Evolutionary conservation across 805 yeast genomes (phyloP).

Genomic region (Cyberlindnera saturnus): DNA sequence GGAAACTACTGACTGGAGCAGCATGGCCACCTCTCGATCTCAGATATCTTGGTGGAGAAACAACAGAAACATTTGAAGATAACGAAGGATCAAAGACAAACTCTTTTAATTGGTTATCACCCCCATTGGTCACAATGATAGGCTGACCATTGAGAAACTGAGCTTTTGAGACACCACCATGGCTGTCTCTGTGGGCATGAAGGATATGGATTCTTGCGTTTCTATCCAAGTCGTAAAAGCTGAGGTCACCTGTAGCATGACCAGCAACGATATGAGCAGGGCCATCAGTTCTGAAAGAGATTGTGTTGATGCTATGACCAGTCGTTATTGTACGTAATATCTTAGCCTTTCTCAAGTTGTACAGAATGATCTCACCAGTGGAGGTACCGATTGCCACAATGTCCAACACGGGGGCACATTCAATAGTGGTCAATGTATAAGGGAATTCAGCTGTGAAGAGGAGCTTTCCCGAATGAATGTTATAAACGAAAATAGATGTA

Average conservation of each 20-base stretch:
- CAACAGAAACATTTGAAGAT: slow-evolving; percentile 52
- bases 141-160: slow-evolving; percentile 88
- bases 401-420: slow-evolving; percentile 83
- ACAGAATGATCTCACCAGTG: slow-evolving; percentile 59
- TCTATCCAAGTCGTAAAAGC: slow-evolving; percentile 75
- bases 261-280: slow-evolving; percentile 78
- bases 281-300: slow-evolving; percentile 91
- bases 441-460: slow-evolving; percentile 52
- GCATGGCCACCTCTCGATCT: slow-evolving; percentile 98
- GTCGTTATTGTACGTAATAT: slow-evolving; percentile 44
- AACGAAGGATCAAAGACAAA: slow-evolving; percentile 90
- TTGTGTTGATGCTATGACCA: slow-evolving; percentile 37
- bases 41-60: slow-evolving; percentile 84
- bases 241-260: slow-evolving; percentile 71
- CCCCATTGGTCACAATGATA: slow-evolving; percentile 81
- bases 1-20: slow-evolving; percentile 73
- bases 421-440: slow-evolving; percentile 60
- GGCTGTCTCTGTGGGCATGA: slow-evolving; percentile 62
- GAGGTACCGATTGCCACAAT: slow-evolving; percentile 71
- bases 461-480: slow-evolving; percentile 71
- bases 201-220: slow-evolving; percentile 71
- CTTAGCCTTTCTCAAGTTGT: slow-evolving; percentile 61
- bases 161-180: slow-evolving; percentile 74
- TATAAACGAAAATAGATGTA: slow-evolving; percentile 53
- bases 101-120: slow-evolving; percentile 85